These are phyloP conservation scores for Amylostereum areolatum DNA, from an alignment of 1,284 basidiomycete species.

Conservation along the genomic window DNA sequence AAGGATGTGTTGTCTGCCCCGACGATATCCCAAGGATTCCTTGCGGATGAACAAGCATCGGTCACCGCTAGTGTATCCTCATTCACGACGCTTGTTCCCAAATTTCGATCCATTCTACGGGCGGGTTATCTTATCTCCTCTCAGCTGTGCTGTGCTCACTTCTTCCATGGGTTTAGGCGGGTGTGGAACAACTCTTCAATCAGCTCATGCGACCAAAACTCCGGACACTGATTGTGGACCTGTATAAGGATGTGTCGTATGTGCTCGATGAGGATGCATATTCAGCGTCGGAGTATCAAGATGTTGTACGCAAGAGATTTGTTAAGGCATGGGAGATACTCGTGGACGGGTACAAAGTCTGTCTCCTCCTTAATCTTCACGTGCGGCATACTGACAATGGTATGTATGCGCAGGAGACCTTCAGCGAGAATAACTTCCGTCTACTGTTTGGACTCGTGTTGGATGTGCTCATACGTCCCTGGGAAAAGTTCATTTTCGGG, in stretches of 20 bases:
- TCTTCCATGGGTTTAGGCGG: slow-evolving; percentile 42
- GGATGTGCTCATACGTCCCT: slow-evolving; percentile 84
- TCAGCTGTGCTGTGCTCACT: slow-evolving; percentile 9
- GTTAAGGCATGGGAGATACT: slow-evolving; percentile 80
- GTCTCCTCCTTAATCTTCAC: slow-evolving; percentile 5
- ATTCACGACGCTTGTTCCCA: slow-evolving; percentile 50
- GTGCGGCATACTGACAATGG: too few species aligned
- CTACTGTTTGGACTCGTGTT: slow-evolving; percentile 80
- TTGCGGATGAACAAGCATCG: slow-evolving; percentile 47
- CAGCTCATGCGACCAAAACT: slow-evolving; percentile 85
- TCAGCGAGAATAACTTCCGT: slow-evolving; percentile 87
- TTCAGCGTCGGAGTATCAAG: slow-evolving; percentile 77
- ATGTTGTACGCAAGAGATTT: slow-evolving; percentile 85
- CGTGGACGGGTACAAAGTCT: slow-evolving; percentile 80
- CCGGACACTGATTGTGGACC: slow-evolving; percentile 77
- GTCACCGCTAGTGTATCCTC: slow-evolving; percentile 42
- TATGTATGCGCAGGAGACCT: slow-evolving; percentile 50
- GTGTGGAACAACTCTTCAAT: slow-evolving; percentile 92
- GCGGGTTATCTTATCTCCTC: slow-evolving; percentile 33
- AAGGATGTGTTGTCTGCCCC: slow-evolving; percentile 60
- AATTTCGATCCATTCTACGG: slow-evolving; percentile 67
- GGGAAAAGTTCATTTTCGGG: slow-evolving; percentile 84
- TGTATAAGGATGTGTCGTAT: slow-evolving; percentile 88
- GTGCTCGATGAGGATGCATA: slow-evolving; percentile 87
- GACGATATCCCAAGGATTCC: slow-evolving; percentile 64